phyloP scores from a whole-genome alignment of 2,329 filamentous ascomycete species.

The Sporothrix variecibatus region DNA sequence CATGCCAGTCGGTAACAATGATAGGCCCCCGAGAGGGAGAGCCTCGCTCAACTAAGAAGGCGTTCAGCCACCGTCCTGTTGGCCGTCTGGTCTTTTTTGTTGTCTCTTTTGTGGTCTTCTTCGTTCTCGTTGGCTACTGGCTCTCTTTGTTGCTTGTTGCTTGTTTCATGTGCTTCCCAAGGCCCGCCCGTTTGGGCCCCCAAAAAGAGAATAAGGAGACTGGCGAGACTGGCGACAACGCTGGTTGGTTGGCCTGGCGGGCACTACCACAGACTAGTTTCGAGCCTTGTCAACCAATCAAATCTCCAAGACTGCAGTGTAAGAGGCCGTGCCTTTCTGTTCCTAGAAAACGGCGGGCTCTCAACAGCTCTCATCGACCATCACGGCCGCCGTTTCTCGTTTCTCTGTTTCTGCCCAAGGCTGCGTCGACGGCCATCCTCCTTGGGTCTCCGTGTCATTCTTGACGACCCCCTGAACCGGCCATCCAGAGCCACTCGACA shows the following conservation, averaged over 20 bases:
- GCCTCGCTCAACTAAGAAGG: background rate
- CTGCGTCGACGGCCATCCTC: background rate
- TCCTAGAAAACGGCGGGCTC: background rate
- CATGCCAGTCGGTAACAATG: conserved; percentile 12
- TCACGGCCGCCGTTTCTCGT: background rate
- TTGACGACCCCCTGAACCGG: background rate
- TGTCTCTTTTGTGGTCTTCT: background rate
- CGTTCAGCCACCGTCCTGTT: background rate
- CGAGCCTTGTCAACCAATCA: conserved; percentile 28
- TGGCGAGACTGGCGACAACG: background rate
- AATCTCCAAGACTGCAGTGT: background rate
- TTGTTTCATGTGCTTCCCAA: conserved; percentile 39
- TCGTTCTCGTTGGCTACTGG: conserved; percentile 20
- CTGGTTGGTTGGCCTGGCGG: background rate
- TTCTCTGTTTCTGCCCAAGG: background rate
- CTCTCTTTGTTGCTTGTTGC: conserved; percentile 19
- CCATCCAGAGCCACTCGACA: conserved; percentile 34
- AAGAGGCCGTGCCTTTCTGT: background rate
- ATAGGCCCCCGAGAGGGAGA: conserved; percentile 19
- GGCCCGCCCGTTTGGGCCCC: conserved; percentile 29
- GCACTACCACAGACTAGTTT: background rate
- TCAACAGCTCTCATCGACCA: background rate
- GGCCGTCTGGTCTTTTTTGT: background rate
- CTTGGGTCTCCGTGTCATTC: background rate
- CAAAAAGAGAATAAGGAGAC: background rate